Evolutionary conservation across 2,329 filamentous ascomycete species (phyloP).

Genomic region (Ambrosiella xylebori): DNA sequence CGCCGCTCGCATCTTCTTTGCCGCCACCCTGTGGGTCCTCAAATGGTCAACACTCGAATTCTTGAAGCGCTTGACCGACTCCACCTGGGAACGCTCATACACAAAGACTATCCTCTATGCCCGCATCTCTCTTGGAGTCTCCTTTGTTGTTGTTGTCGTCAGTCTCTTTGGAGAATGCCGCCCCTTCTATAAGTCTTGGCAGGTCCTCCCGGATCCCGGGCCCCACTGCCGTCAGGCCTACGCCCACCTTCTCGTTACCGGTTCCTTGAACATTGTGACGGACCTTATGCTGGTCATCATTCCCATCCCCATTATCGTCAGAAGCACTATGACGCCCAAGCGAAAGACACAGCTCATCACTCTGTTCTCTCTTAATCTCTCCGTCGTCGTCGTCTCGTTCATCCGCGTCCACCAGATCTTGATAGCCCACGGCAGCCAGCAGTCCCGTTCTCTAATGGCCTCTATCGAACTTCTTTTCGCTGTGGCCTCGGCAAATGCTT

Average conservation of each 20-base stretch:
- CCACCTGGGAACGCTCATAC: conserved; percentile 66
- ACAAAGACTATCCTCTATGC: conserved; percentile 54
- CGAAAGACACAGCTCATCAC: conserved; percentile 64
- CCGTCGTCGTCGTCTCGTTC: conserved; percentile 61
- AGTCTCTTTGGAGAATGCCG: conserved; percentile 72
- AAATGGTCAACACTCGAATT: conserved; percentile 88
- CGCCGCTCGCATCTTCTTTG: conserved; percentile 68
- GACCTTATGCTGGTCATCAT: conserved; percentile 77
- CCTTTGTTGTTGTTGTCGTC: conserved; percentile 65
- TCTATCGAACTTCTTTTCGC: conserved; percentile 84
- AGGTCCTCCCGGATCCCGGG: conserved; percentile 72
- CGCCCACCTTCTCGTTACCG: conserved; percentile 76
- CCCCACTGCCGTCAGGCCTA: conserved; percentile 73
- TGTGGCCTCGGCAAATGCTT: conserved; percentile 67
- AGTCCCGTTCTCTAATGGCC: conserved; percentile 74
- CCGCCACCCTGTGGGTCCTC: conserved; percentile 78
- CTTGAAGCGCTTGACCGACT: conserved; percentile 65
- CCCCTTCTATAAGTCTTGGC: conserved; percentile 59
- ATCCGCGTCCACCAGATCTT: conserved; percentile 73
- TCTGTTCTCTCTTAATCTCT: conserved; percentile 71
- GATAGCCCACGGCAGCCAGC: conserved; percentile 51
- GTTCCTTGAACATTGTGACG: conserved; percentile 72
- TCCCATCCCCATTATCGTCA: conserved; percentile 73
- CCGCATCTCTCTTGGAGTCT: conserved; percentile 56
- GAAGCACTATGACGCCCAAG: conserved; percentile 56